Percentiles rank a stretch among this genome's conserved stretches.
Evolutionary conservation across 129 eudicot genomes (phyloP).

Genomic region (Rutidosis leptorrhynchoides): DNA sequence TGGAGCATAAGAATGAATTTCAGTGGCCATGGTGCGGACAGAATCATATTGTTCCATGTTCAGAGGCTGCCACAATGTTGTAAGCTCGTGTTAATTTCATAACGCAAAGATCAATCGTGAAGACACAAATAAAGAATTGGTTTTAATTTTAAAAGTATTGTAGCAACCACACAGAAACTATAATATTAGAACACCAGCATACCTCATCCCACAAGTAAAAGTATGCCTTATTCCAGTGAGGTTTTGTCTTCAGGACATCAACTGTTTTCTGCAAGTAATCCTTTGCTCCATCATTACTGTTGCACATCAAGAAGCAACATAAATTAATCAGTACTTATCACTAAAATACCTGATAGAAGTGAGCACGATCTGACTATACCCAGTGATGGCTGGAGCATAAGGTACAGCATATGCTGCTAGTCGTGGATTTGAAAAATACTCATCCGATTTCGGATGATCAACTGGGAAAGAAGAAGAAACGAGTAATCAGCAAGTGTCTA

Average conservation of each 20-base stretch:
- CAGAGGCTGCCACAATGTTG: slow-evolving; percentile 71
- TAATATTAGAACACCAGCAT: too few relatives aligned
- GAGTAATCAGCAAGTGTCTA: too few relatives aligned
- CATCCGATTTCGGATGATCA: slow-evolving; percentile 96
- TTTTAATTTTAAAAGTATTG: too few relatives aligned
- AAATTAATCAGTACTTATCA: too few relatives aligned
- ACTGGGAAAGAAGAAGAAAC: too few relatives aligned
- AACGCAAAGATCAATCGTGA: too few relatives aligned
- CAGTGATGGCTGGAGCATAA: slow-evolving; percentile 71
- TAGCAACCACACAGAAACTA: too few relatives aligned
- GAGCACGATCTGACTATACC: slow-evolving; percentile 38
- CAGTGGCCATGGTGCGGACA: slow-evolving; percentile 81
- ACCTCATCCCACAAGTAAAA: slow-evolving; percentile 99
- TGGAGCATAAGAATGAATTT: slow-evolving; percentile 86
- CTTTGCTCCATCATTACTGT: slow-evolving; percentile 69
- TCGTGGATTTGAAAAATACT: slow-evolving; percentile 82
- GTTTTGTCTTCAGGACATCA: slow-evolving; percentile 75
- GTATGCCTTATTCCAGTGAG: slow-evolving; percentile 95
- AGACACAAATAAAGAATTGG: too few relatives aligned
- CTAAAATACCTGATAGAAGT: too few relatives aligned
- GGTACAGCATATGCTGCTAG: slow-evolving; percentile 99
- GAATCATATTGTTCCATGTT: slow-evolving; percentile 78
- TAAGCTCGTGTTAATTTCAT: too few relatives aligned
- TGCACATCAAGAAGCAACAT: slow-evolving; percentile 29
- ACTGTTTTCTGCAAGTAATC: slow-evolving; percentile 75